These are phyloP conservation scores for Cunninghamia lanceolata DNA, from an alignment of 75 land plant genomes.

Conservation along the genomic window DNA sequence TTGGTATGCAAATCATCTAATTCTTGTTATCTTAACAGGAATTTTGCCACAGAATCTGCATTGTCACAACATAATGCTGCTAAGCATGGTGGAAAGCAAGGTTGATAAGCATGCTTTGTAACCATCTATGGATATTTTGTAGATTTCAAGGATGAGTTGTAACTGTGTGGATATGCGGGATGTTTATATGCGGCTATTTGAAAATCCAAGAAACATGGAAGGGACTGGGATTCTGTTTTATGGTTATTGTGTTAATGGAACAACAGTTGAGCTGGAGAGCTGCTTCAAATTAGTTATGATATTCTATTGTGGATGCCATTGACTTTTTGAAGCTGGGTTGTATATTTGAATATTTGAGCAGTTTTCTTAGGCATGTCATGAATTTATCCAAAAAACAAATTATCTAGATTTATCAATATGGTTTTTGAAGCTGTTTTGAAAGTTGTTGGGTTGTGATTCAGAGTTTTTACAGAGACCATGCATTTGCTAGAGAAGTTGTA, in stretches of 20 bases:
- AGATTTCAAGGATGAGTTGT: neutral
- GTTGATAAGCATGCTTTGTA: neutral
- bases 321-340: too few species aligned
- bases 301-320: neutral
- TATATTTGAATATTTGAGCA: neutral
- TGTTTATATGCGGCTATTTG: neutral
- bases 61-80: constrained; percentile 26
- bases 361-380: neutral
- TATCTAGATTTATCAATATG: neutral
- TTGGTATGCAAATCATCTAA: neutral
- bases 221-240: neutral
- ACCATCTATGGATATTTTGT: too few species aligned
- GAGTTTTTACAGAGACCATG: neutral
- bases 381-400: neutral
- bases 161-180: neutral
- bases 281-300: too few species aligned
- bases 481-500: neutral
- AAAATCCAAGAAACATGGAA: neutral
- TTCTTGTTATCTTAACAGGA: constrained; percentile 11
- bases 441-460: neutral
- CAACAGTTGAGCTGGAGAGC: neutral
- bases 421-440: neutral
- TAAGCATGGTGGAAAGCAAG: constrained; percentile 19
- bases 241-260: neutral
- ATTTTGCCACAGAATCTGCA: constrained; percentile 23